Evolutionary conservation across 2,329 filamentous ascomycete genomes (phyloP), one percentile per base, ranked within the genome.

Genomic region (Sporothrix luriei): DNA sequence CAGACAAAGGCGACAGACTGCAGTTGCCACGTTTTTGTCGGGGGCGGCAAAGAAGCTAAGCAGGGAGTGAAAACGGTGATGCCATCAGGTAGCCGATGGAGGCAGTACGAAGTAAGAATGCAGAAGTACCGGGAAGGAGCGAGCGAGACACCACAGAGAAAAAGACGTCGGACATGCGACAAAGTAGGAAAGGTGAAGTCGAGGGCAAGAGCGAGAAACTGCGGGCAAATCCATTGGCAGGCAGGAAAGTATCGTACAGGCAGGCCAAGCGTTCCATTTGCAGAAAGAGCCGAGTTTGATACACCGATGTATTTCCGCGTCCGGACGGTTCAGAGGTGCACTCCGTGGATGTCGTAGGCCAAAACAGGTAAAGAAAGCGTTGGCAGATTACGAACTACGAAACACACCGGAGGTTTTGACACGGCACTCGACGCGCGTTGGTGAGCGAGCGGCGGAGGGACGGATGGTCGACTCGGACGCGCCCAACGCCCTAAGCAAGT

Each of bases 21-120:
- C 40, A 24, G n/a, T 33, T 51, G 52, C 54, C 66, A 68, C 66
- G 66, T 68, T 59, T 59, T 59, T 57, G 38, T 67, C 51, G 48
- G 64, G 48, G 48, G 49, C 64, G 64, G 62, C 29, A 52, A 40
- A 38, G 26, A 66, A 40, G 62, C 62, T 66, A 66, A 65, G 49
- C 33, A 66, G 48, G 64, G 62, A 55, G 64, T 38, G 38, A 55
- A 55, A 26, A 62, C 57, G 57, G 38, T 62, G 57, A 62, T 46
- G 38, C 57, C 19, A 24, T 43, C 55, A 61, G n/a, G 55, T 43
- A 19, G 33, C 33, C 55, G 55, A 62, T 26, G 38, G 13, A 14
- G 57, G 38, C 38, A 46, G 57, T n/a, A 38, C 38, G 57, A 62
- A 61, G 21, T n/a, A 46, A n/a, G n/a, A 21, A n/a, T 43, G 33